phyloP scores from a whole-genome alignment of 1,139 yeast genomes.

The Debaryomyces subglobosus region DNA sequence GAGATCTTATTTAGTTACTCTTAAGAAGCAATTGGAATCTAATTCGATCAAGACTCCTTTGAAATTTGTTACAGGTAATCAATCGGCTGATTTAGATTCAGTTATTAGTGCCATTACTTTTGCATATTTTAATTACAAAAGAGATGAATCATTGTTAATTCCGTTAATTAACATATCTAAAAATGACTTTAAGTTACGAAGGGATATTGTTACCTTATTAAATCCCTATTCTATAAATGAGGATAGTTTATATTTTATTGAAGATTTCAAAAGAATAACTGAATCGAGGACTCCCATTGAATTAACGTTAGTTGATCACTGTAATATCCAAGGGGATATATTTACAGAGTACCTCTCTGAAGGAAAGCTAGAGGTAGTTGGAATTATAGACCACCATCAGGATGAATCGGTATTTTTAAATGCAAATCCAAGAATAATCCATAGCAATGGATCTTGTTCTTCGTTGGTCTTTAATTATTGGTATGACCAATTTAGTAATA shows the following conservation, averaged over 20 bases:
- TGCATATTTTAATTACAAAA: conserved; percentile 55
- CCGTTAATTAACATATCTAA: conserved; percentile 78
- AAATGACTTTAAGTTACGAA: conserved; percentile 65
- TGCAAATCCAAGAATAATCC: conserved; percentile 62
- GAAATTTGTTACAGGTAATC: conserved; percentile 77
- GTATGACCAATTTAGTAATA: conserved; percentile 31
- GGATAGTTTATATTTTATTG: conserved; percentile 60
- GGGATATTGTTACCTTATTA: conserved; percentile 67
- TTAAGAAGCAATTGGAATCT: conserved; percentile 23
- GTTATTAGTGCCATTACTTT: conserved; percentile 73
- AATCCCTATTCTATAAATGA: conserved; percentile 48
- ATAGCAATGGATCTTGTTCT: conserved; percentile 75
- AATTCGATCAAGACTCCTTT: conserved; percentile 22
- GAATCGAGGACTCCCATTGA: conserved; percentile 25
- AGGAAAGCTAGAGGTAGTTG: conserved; percentile 43
- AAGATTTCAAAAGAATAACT: conserved; percentile 51
- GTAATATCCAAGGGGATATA: conserved; percentile 60
- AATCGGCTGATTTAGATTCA: conserved; percentile 85
- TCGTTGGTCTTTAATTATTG: conserved; percentile 71
- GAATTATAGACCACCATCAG: conserved; percentile 85
- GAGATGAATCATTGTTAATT: conserved; percentile 31
- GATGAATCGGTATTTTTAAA: conserved; percentile 59
- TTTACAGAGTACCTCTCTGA: conserved; percentile 26
- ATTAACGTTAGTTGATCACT: conserved; percentile 80
- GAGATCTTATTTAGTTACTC: conserved; percentile 23